Conservation (phyloP, 345 rosid species). For the Barbarea vulgaris region DNA sequence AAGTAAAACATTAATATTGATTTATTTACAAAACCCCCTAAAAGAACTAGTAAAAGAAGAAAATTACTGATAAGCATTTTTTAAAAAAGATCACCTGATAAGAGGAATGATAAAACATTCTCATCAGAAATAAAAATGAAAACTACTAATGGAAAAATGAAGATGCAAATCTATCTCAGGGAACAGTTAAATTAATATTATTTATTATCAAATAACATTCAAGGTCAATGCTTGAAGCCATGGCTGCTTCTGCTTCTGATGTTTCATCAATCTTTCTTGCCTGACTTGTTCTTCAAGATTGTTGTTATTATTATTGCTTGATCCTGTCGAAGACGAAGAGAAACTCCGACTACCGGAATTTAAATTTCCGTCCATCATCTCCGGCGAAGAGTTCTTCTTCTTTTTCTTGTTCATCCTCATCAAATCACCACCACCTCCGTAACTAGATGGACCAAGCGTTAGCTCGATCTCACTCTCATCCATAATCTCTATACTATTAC, state of each 20-base stretch:
- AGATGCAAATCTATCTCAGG: conserved; percentile 33
- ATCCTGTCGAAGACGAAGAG: conserved; percentile 79
- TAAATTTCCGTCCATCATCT: conserved; percentile 41
- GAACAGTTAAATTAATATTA: conserved; percentile 29
- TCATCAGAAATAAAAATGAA: not conserved
- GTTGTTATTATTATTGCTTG: conserved; percentile 50
- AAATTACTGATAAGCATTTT: conserved; percentile 17
- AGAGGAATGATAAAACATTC: conserved; percentile 40
- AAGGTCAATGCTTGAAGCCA: conserved; percentile 91
- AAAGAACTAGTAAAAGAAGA: not conserved
- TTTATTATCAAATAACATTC: conserved; percentile 54
- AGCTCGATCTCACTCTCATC: conserved; percentile 89
- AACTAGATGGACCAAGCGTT: conserved; percentile 74
- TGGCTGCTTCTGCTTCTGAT: conserved; percentile 52
- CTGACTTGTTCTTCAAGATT: conserved; percentile 57
- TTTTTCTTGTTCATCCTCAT: conserved; percentile 48
- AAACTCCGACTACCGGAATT: conserved; percentile 64
- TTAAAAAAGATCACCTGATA: conserved; percentile 40
- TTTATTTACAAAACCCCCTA: conserved; percentile 16
- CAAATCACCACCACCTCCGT: conserved; percentile 25
- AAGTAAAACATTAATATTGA: conserved; percentile 8
- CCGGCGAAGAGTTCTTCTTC: conserved; percentile 35
- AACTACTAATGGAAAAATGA: not conserved
- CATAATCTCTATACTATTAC: conserved; percentile 42
- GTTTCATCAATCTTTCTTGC: conserved; percentile 58